Evolutionary conservation across 1,139 yeast genomes (phyloP).

Genomic region (Scheffersomyces segobiensis): DNA sequence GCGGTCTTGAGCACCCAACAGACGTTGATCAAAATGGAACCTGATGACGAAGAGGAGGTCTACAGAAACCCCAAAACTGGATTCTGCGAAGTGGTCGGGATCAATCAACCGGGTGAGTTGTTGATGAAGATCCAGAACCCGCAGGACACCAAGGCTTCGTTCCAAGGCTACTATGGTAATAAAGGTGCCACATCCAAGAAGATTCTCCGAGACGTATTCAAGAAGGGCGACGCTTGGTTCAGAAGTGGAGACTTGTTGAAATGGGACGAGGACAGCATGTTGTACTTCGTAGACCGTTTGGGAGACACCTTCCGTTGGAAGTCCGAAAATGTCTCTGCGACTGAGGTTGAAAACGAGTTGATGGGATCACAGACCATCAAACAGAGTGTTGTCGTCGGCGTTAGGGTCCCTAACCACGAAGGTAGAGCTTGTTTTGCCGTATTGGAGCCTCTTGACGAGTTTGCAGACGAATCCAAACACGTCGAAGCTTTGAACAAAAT

Average conservation of each 20-base stretch:
- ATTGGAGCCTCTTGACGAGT: conserved; percentile 51
- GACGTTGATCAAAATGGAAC: conserved; percentile 71
- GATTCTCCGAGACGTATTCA: conserved; percentile 69
- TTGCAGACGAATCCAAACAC: conserved; percentile 20
- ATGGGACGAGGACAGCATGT: conserved; percentile 65
- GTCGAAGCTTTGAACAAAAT: conserved; percentile 34
- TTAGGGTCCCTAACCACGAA: conserved; percentile 81
- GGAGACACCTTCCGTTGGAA: conserved; percentile 99
- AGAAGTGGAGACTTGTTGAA: conserved; percentile 84
- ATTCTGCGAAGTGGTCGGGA: conserved; percentile 36
- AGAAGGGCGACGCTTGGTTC: conserved; percentile 89
- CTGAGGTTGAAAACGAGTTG: conserved; percentile 82
- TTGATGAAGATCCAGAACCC: conserved; percentile 73
- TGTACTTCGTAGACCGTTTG: conserved; percentile 86
- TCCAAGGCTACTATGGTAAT: conserved; percentile 89
- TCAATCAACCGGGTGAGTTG: conserved; percentile 82
- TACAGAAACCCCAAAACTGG: conserved; percentile 75
- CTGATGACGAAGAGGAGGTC: conserved; percentile 72
- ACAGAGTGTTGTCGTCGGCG: conserved; percentile 88
- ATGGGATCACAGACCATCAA: conserved; percentile 56
- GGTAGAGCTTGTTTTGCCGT: conserved; percentile 95
- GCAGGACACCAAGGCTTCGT: conserved; percentile 62
- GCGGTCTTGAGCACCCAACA: conserved; percentile 57
- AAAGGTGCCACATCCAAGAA: conserved; percentile 77
- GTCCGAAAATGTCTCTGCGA: conserved; percentile 91